Conservation (phyloP, 805 yeast genomes). For the Osmozyma mogii region DNA sequence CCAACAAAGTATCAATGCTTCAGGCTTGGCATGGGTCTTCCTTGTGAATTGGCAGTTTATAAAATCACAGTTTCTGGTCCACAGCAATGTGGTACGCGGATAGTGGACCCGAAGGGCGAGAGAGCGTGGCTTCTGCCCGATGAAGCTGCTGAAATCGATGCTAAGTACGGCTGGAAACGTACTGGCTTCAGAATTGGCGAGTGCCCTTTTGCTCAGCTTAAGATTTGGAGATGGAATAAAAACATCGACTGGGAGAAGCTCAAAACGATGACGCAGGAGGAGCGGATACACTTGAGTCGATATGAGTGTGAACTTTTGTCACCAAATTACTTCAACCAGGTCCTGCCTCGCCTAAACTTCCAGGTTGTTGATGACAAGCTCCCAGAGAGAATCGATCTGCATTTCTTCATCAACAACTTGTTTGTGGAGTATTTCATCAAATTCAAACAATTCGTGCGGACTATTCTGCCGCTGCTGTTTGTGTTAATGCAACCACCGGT, state of each 20-base stretch:
- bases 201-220: conserved; percentile 77
- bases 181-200: conserved; percentile 60
- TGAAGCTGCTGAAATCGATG: conserved; percentile 40
- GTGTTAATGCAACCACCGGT: conserved; percentile 78
- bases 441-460: conserved; percentile 44
- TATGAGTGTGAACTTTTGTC: conserved; percentile 17
- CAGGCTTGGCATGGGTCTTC: conserved; percentile 70
- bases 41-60: conserved; percentile 62
- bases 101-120: conserved; percentile 59
- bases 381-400: conserved; percentile 32
- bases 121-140: conserved; percentile 60
- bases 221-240: conserved; percentile 56
- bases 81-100: conserved; percentile 45
- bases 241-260: conserved; percentile 16
- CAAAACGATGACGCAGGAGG: conserved; percentile 18
- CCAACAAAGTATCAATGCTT: conserved; percentile 77
- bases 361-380: conserved; percentile 24
- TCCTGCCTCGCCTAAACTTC: conserved; percentile 8
- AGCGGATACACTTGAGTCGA: conserved; percentile 15
- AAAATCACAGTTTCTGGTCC: conserved; percentile 74
- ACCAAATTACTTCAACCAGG: conserved; percentile 27
- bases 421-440: conserved; percentile 56
- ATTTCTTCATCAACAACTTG: conserved; percentile 53
- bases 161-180: conserved; percentile 65
- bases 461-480: conserved; percentile 36